Base-by-base conservation (phyloP, 2,329 filamentous ascomycete species). In the Capronia coronata region DNA sequence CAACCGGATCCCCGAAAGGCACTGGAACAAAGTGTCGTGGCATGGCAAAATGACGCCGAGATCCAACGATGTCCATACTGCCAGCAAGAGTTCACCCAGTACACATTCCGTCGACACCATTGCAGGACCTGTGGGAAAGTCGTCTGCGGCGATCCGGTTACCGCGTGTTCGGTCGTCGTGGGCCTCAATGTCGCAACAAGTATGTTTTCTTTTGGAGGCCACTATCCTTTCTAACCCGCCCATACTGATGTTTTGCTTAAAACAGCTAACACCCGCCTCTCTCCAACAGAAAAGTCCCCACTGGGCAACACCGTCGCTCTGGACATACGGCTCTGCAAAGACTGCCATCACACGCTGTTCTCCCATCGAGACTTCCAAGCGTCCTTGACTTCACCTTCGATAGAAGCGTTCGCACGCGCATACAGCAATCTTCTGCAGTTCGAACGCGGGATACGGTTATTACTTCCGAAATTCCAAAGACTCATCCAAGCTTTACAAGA, bases 51-150 rank as follows among this genome's bases (percentile, higher is more conserved):
- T 45, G 93, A 98, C 66, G 76, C 83, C 0, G 79, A 75, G 25
- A 89, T 98, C 4, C 55, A 75, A 1, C 82, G 83, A 56, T 98
- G 93, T 64, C 93, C 93, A 0, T 95, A 95, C 63, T 98, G 93
- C 62, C 87, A 94, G 63, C 93, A 98, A 62, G 88, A 95, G 49
- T 98, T 98, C 67, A 85, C 88, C 1, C 85, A 83, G 11, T 97
- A 95, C 78, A 86, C 88, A 1, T 94, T 97, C 63, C 80, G 93
- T 61, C 76, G 93, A 59, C 93, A 97, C 66, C 93, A 98, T 67
- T 98, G 93, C 68, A 80, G 93, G 47, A 84, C 94, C 68, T 98
- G 93, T 62, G 93, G 93, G 2, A 80, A 85, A 37, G 89, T 98
- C 0, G 88, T 98, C 0, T 98, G 93, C 64, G 88, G 88, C 10